Base-by-base conservation (phyloP, 2,329 filamentous ascomycete species). In the Hypocreales sp. region DNA sequence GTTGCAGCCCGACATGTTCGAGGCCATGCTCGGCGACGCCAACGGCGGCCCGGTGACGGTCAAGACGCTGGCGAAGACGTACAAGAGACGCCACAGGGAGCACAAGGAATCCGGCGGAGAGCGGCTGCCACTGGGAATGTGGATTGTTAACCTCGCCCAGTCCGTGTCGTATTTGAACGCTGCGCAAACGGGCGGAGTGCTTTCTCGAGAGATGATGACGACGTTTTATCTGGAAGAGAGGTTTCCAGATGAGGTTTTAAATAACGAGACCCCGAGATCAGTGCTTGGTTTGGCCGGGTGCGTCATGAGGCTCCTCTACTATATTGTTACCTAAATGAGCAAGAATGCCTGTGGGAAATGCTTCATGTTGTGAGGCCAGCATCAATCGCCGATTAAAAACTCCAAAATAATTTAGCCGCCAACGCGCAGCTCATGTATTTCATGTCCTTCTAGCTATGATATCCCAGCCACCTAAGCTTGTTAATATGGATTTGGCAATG, bases 1-100 rank as follows among this genome's bases (percentile, higher is more conserved):
- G 3, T 12, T 26, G n/a, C 24, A 26, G 18, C 16, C 24, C 15
- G 24, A 26, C 9, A 26, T 26, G 24, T 26, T 26, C 9, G n/a
- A 15, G 17, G 17, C 24, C 18, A n/a, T 26, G 5, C 24, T 26
- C 5, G 8, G 20, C 17, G 24, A 26, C 18, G 24, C 24, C 17
- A 9, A 8, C 12, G 24, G 24, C 7, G 24, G 24, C n/a, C 24
- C 24, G 16, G n/a, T 26, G 4, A 26, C 16, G 18, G 17, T 26
- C 17, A 26, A 15, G 24, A 26, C 24, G 24, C 24, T 26, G 16
- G 24, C 24, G 1, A 26, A 18, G 17, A 26, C 24, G 7, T 26
- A 15, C 15, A 16, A 17, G n/a, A 20, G 24, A 9, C 17, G 24
- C 13, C 16, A 16, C 16, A 12, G 11, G 15, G 24, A 26, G 17